Evolutionary conservation across 805 yeast genomes (phyloP).

Genomic region (Yarrowia sp.): DNA sequence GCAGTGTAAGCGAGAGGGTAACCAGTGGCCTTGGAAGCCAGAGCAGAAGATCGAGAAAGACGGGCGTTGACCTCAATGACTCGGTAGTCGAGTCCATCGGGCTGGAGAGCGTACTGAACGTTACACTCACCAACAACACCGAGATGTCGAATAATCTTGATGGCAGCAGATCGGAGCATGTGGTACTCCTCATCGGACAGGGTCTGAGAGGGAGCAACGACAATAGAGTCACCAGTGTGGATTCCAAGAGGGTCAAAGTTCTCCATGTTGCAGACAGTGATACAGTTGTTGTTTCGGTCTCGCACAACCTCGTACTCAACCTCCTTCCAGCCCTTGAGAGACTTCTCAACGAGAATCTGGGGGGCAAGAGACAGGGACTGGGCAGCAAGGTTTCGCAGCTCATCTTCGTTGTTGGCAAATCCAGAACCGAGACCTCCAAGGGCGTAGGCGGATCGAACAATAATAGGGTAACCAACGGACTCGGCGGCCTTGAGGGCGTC

Average conservation of each 20-base stretch:
- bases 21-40: constrained; percentile 98
- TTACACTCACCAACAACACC: constrained; percentile 99
- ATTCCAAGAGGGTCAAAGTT: constrained; percentile 97
- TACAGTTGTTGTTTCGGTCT: constrained; percentile 94
- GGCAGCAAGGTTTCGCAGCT: constrained; percentile 80
- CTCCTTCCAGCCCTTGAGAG: constrained; percentile 98
- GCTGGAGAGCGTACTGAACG: constrained; percentile 94
- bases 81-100: constrained; percentile 92
- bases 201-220: constrained; percentile 98
- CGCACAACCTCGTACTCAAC: constrained; percentile 98
- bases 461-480: constrained; percentile 87
- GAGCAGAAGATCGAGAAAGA: constrained; percentile 92
- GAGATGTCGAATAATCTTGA: constrained; percentile 92
- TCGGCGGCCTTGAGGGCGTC: constrained; percentile 91
- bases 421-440: constrained; percentile 98
- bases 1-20: constrained; percentile 98
- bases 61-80: constrained; percentile 98
- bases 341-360: constrained; percentile 93
- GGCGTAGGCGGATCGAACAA: constrained; percentile 96
- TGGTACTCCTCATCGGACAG: constrained; percentile 95
- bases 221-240: constrained; percentile 98
- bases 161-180: constrained; percentile 96
- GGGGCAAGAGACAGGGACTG: constrained; percentile 89
- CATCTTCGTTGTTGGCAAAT: constrained; percentile 79
- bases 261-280: constrained; percentile 98